Percentiles rank a stretch among this genome's conserved stretches.
These are phyloP conservation scores for Ceratocystiopsis brevicomis DNA, from an alignment of 2,329 filamentous ascomycete species.

Conservation along the genomic window DNA sequence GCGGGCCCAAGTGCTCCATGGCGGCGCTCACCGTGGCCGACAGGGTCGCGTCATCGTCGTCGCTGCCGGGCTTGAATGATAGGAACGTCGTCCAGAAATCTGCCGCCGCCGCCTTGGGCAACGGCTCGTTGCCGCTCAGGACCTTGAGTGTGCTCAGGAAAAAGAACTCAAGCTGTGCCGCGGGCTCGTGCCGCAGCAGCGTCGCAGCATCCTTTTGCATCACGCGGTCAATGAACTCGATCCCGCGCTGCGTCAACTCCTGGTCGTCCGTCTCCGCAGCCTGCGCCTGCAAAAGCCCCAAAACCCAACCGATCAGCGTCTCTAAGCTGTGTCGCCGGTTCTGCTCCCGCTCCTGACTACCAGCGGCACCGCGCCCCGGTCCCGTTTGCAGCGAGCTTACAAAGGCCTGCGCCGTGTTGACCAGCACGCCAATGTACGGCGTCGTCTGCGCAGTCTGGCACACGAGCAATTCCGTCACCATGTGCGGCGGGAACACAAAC, in stretches of 20 bases:
- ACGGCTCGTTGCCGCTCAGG: slow-evolving; percentile 49
- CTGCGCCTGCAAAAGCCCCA: slow-evolving; percentile 42
- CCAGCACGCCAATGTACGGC: slow-evolving; percentile 47
- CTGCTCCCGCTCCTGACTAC: slow-evolving; percentile 9
- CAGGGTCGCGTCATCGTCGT: slow-evolving; percentile 16
- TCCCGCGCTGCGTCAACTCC: slow-evolving; percentile 53
- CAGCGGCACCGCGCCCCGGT: slow-evolving; percentile 21
- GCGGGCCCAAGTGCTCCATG: slow-evolving; percentile 40
- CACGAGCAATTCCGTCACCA: slow-evolving; percentile 48
- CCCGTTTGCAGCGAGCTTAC: slow-evolving; percentile 37
- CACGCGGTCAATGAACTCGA: slow-evolving; percentile 51
- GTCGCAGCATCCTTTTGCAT: slow-evolving; percentile 41
- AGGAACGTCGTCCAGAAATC: slow-evolving; percentile 53
- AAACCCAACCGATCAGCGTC: slow-evolving; percentile 40
- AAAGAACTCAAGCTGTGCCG: slow-evolving; percentile 40
- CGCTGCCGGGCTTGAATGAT: slow-evolving; percentile 18
- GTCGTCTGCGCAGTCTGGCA: slow-evolving; percentile 40
- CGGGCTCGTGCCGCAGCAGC: slow-evolving; percentile 37
- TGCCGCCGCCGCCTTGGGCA: slow-evolving; percentile 56
- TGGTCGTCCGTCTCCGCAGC: slow-evolving; percentile 33
- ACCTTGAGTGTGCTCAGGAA: slow-evolving; percentile 56
- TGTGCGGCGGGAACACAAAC: slow-evolving; percentile 51
- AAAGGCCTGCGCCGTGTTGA: slow-evolving; percentile 55
- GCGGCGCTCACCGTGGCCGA: slow-evolving; percentile 27
- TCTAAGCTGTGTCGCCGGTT: slow-evolving; percentile 21